phyloP scores from a whole-genome alignment of 1,284 basidiomycete species.

The Neotropicomus parvogracilis region DNA sequence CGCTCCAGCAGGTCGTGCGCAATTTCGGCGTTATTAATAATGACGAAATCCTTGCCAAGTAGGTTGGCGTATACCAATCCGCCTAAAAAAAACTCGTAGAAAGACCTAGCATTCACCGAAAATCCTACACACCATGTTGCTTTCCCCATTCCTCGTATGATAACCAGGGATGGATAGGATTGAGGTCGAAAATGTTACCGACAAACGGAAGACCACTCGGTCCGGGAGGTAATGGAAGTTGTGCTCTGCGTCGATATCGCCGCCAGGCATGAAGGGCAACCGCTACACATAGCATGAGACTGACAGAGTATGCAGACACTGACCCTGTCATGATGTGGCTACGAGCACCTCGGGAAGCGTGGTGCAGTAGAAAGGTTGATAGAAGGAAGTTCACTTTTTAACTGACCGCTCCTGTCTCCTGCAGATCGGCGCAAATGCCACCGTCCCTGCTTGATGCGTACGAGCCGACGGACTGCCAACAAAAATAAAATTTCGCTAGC shows the following conservation, averaged over 20 bases:
- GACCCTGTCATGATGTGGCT: background rate
- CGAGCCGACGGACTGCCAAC: background rate
- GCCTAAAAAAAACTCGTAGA: slow-evolving; percentile 20
- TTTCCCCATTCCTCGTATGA: slow-evolving; percentile 32
- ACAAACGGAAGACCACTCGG: slow-evolving; percentile 30
- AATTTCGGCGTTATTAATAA: slow-evolving; percentile 38
- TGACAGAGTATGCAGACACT: slow-evolving; percentile 4
- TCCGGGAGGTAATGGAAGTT: slow-evolving; percentile 30
- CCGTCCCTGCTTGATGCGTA: background rate
- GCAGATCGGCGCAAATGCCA: background rate
- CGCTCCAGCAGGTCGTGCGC: slow-evolving; percentile 41
- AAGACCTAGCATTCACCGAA: background rate
- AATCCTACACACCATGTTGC: slow-evolving; percentile 22
- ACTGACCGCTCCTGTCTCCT: background rate
- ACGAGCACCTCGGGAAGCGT: background rate
- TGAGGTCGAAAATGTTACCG: slow-evolving; percentile 23
- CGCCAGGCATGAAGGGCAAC: slow-evolving; percentile 17
- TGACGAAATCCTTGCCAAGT: slow-evolving; percentile 37
- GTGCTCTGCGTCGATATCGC: slow-evolving; percentile 8
- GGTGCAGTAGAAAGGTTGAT: background rate
- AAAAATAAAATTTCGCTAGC: background rate
- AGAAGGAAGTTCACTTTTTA: background rate
- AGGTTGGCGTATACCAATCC: slow-evolving; percentile 34
- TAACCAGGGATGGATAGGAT: slow-evolving; percentile 26
- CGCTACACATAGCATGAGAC: slow-evolving; percentile 10